Evolutionary conservation across 1,139 yeast genomes (phyloP).

Genomic region (Debaryomycetaceae sp.): DNA sequence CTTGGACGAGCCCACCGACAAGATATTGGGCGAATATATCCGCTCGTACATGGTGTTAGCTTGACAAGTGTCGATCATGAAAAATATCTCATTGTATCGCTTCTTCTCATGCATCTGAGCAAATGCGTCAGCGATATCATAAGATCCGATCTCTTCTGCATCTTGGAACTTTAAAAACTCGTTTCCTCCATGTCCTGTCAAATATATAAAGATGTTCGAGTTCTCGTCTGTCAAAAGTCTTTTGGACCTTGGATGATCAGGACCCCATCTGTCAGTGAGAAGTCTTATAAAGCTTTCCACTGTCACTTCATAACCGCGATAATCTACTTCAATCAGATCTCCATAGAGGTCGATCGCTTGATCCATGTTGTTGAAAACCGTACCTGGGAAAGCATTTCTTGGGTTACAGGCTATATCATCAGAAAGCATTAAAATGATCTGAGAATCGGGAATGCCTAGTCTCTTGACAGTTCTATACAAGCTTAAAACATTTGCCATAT

Average conservation of each 20-base stretch:
- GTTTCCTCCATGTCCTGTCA: constrained; percentile 99
- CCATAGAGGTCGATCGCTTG: constrained; percentile 94
- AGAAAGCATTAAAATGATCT: constrained; percentile 90
- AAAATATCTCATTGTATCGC: constrained; percentile 89
- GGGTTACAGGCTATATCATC: constrained; percentile 98
- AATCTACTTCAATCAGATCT: constrained; percentile 92
- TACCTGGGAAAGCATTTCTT: constrained; percentile 92
- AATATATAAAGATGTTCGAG: constrained; percentile 86
- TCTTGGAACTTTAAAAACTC: constrained; percentile 96
- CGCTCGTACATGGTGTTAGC: constrained; percentile 96
- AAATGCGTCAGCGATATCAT: constrained; percentile 96
- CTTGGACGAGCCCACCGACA: constrained; percentile 92
- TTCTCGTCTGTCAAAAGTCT: constrained; percentile 88
- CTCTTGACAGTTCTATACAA: constrained; percentile 94
- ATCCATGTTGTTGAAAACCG: constrained; percentile 91
- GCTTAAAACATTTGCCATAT: constrained; percentile 93
- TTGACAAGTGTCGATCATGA: constrained; percentile 98
- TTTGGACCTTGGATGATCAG: constrained; percentile 88
- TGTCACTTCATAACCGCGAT: constrained; percentile 95
- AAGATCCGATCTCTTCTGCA: constrained; percentile 94
- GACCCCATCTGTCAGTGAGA: constrained; percentile 92
- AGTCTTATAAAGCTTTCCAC: constrained; percentile 91
- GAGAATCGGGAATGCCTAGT: constrained; percentile 96
- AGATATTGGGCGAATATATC: constrained; percentile 86
- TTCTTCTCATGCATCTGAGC: constrained; percentile 96